Base-by-base conservation (phyloP, 2,329 filamentous ascomycete species). In the Neocucurbitaria cava region DNA sequence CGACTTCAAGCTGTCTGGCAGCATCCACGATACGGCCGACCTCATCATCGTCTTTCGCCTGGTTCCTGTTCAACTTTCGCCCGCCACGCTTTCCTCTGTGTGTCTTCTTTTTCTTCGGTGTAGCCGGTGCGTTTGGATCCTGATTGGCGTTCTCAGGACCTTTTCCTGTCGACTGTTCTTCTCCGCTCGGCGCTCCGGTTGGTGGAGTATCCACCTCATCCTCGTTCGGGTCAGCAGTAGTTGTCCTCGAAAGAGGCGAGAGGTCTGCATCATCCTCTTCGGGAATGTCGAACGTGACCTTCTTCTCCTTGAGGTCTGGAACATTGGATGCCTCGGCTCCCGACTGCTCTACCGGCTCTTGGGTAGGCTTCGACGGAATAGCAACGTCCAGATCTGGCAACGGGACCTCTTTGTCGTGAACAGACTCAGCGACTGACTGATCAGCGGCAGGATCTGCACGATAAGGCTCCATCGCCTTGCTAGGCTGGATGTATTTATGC, bases 71-170 rank as follows among this genome's bases (percentile, higher is more conserved):
- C 59, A 78, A 76, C 61, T 78, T 78, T 18, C 73, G 72, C 20
- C 80, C 80, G 23, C 79, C 80, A 17, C 80, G 76, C 56, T 78
- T 79, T 21, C 81, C 81, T 50, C 81, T 70, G 44, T 81, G 80
- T 5, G 80, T 79, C 58, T 81, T 82, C 68, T 79, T 81, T 69
- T 82, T 82, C 64, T 77, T 79, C 1, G 72, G 72, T 10, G 69
- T 71, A n/a, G 62, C 52, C 40, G 54, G 60, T 20, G 59, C 62
- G 15, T 51, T 60, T 10, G 66, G 54, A 30, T 68, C 70, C 43
- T 70, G 67, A 15, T 59, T 49, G 28, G 59, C 51, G 28, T 60
- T 58, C 3, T 71, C 68, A 24, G 43, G 45, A 17, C 55, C 59
- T 20, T 59, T 56, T 13, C 46, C 9, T 17, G 33, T 46, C 28